Conservation (phyloP, 192 early-diverging fungal genomes). For the Allomyces javanicus region DNA sequence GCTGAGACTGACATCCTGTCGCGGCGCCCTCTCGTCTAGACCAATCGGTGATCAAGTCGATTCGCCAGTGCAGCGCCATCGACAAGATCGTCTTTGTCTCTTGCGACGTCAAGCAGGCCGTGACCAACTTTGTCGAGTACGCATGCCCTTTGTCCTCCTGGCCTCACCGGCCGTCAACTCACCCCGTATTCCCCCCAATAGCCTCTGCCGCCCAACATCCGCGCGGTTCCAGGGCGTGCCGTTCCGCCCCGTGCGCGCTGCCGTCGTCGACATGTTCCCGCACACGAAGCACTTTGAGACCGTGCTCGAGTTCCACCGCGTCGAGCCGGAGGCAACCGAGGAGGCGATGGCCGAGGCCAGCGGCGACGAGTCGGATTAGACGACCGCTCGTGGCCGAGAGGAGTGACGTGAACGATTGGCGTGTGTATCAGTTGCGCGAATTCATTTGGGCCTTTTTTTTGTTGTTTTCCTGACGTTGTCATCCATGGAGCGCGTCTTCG, state of each 20-base stretch:
- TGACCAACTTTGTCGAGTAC: constrained; percentile 42
- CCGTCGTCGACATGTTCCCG: constrained; percentile 57
- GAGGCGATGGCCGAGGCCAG: not conserved
- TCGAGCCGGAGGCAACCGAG: not conserved
- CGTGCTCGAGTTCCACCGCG: constrained; percentile 39
- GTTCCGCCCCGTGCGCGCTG: constrained; percentile 35
- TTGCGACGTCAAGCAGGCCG: constrained; percentile 38
- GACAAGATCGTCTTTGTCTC: constrained; percentile 43
- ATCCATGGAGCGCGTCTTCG: too few relatives aligned
- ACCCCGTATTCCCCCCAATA: constrained; percentile 7
- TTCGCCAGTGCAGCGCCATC: constrained; percentile 32
- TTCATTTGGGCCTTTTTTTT: too few relatives aligned
- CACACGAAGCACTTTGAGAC: constrained; percentile 48
- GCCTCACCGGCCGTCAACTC: not conserved
- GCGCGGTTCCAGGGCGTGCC: constrained; percentile 33
- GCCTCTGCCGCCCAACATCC: constrained; percentile 46
- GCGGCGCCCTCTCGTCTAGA: constrained; percentile 42
- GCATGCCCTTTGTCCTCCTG: constrained; percentile 4
- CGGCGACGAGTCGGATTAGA: too few relatives aligned
- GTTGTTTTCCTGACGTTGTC: too few relatives aligned
- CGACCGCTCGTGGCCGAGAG: too few relatives aligned
- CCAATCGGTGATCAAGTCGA: constrained; percentile 33
- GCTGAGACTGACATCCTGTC: too few relatives aligned
- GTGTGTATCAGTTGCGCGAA: too few relatives aligned
- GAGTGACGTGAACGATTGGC: too few relatives aligned